A percentile compares a stretch with the other conserved stretches of the same genome.
Conservation (phyloP, 1,284 basidiomycete species). For the Irpex sp. region DNA sequence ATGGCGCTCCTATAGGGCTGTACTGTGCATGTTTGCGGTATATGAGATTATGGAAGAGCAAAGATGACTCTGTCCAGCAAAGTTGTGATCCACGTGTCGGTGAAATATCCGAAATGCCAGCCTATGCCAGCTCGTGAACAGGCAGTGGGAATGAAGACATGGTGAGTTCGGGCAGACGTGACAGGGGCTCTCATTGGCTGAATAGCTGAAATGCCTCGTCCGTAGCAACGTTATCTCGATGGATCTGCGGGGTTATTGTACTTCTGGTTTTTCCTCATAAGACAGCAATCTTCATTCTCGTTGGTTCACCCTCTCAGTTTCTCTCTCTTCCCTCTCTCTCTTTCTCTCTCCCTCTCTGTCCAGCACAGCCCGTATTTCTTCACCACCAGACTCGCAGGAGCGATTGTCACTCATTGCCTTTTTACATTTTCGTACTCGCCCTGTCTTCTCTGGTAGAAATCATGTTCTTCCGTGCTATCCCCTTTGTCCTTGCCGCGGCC, state of each 20-base stretch:
- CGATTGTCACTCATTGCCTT: conserved; percentile 18
- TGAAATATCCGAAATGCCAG: too few relatives aligned
- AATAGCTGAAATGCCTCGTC: too few relatives aligned
- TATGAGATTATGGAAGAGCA: too few relatives aligned
- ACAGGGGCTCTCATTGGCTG: too few relatives aligned
- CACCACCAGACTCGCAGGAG: conserved; percentile 7
- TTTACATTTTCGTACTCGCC: conserved; percentile 14
- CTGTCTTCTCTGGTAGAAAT: conserved; percentile 37
- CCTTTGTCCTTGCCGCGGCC: conserved; percentile 42
- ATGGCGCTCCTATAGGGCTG: too few relatives aligned
- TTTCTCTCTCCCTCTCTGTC: neutral
- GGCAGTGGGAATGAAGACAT: too few relatives aligned
- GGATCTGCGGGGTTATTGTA: neutral
- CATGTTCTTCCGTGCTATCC: conserved; percentile 38
- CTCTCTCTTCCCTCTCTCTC: conserved; percentile 1
- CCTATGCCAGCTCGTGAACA: too few relatives aligned
- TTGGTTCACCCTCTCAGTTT: conserved; percentile 2
- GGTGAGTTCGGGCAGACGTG: too few relatives aligned
- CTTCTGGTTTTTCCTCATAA: neutral
- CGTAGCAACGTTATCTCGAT: too few relatives aligned
- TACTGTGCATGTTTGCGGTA: too few relatives aligned
- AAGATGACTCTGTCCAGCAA: too few relatives aligned
- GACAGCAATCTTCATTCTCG: neutral
- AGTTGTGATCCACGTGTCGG: too few relatives aligned
- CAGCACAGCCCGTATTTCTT: conserved; percentile 5